phyloP scores from a whole-genome alignment of 495 filamentous ascomycete species.

The Lasiosphaeria ovina region DNA sequence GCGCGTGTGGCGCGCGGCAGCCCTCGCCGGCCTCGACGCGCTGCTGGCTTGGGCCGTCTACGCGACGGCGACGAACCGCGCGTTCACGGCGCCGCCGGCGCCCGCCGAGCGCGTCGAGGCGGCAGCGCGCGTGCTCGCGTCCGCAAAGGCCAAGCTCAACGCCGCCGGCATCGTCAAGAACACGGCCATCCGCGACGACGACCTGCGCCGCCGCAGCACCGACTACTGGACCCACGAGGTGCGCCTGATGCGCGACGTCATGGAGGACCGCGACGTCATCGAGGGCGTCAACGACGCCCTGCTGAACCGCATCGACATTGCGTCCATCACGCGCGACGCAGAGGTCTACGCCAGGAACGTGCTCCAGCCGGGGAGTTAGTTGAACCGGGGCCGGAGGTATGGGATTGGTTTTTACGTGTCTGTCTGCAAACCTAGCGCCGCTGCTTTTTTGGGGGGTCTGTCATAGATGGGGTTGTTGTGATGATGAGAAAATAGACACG shows the following conservation, averaged over 20 bases:
- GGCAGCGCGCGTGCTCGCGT: slow-evolving; percentile 36
- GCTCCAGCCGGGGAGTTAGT: slow-evolving; percentile 26
- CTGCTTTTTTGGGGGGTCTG: too few relatives aligned
- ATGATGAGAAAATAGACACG: too few relatives aligned
- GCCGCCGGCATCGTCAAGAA: slow-evolving; percentile 57
- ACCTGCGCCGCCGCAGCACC: slow-evolving; percentile 41
- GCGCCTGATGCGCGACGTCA: slow-evolving; percentile 51
- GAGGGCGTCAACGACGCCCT: slow-evolving; percentile 56
- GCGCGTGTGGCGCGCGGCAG: slow-evolving; percentile 55
- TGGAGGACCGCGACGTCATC: slow-evolving; percentile 60
- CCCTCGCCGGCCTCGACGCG: slow-evolving; percentile 60
- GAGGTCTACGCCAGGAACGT: slow-evolving; percentile 52
- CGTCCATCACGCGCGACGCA: slow-evolving; percentile 49
- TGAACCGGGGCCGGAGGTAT: too few relatives aligned
- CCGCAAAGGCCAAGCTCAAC: slow-evolving; percentile 38
- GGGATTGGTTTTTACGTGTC: too few relatives aligned
- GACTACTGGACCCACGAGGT: slow-evolving; percentile 57
- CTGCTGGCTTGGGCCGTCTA: slow-evolving; percentile 64
- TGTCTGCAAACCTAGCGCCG: too few relatives aligned
- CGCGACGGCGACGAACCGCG: slow-evolving; percentile 72
- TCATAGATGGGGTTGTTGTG: too few relatives aligned
- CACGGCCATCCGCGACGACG: slow-evolving; percentile 52
- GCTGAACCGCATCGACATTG: slow-evolving; percentile 50
- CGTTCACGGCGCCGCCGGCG: slow-evolving; percentile 43
- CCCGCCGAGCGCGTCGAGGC: slow-evolving; percentile 50